Evolutionary conservation across 2,329 filamentous ascomycete genomes (phyloP).

Genomic region (Magnaporthales sp.): DNA sequence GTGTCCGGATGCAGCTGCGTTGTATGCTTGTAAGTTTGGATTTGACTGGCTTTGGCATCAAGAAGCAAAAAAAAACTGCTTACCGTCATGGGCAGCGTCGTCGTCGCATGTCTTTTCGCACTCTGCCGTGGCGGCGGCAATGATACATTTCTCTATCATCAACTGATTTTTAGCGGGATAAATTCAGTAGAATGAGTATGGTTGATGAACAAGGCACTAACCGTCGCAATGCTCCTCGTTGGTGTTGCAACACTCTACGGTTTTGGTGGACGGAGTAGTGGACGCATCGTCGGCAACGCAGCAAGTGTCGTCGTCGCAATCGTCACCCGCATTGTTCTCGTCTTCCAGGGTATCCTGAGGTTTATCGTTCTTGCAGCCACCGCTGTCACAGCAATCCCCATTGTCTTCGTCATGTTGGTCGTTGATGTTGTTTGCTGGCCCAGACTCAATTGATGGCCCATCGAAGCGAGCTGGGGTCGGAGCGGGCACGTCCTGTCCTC

Average conservation of each 20-base stretch:
- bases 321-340: background rate
- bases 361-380: background rate
- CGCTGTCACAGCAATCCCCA: background rate
- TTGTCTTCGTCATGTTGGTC: background rate
- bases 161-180: background rate
- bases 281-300: background rate
- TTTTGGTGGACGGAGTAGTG: background rate
- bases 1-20: conserved; percentile 12
- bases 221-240: conserved; percentile 14
- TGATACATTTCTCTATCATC: conserved; percentile 21
- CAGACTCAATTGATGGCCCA: background rate
- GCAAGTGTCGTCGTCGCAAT: conserved; percentile 5
- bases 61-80: conserved; percentile 2
- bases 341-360: background rate
- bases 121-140: conserved; percentile 19
- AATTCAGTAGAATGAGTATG: background rate
- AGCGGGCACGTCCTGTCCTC: background rate
- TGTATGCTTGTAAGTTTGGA: background rate
- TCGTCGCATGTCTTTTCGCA: conserved; percentile 21
- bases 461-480: background rate
- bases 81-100: conserved; percentile 16
- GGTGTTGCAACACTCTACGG: conserved; percentile 16
- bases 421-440: background rate
- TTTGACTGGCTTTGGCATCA: background rate
- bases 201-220: background rate